These are phyloP conservation scores for Chrysosphaeria jannelii DNA, from an alignment of 2,329 filamentous ascomycete species.

Conservation along the genomic window DNA sequence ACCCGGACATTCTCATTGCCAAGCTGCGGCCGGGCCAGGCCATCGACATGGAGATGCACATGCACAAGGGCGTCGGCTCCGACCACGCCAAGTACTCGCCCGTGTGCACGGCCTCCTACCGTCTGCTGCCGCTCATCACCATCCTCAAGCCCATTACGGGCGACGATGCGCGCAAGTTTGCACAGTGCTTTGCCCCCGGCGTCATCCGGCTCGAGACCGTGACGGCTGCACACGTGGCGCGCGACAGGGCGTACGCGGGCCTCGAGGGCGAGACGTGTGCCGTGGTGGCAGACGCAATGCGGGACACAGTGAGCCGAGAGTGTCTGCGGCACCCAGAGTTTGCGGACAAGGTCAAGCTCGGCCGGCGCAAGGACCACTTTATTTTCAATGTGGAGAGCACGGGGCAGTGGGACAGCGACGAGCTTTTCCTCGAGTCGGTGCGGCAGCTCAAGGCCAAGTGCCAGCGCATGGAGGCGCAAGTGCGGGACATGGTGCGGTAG, in stretches of 20 bases:
- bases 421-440: slow-evolving; percentile 73
- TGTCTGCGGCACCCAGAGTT: slow-evolving; percentile 80
- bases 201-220: slow-evolving; percentile 59
- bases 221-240: slow-evolving; percentile 30
- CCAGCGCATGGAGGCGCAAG: slow-evolving; percentile 36
- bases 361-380: slow-evolving; percentile 76
- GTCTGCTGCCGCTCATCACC: slow-evolving; percentile 62
- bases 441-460: slow-evolving; percentile 69
- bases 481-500: slow-evolving; percentile 29
- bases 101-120: slow-evolving; percentile 80
- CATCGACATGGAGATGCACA: slow-evolving; percentile 69
- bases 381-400: slow-evolving; percentile 90
- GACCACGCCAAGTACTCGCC: slow-evolving; percentile 96
- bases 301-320: slow-evolving; percentile 84
- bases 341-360: slow-evolving; percentile 80
- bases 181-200: slow-evolving; percentile 61
- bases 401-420: slow-evolving; percentile 81
- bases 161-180: slow-evolving; percentile 65
- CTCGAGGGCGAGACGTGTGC: slow-evolving; percentile 61
- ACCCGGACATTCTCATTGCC: slow-evolving; percentile 79
- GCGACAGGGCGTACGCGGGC: slow-evolving; percentile 36
- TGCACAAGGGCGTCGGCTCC: slow-evolving; percentile 74
- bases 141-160: slow-evolving; percentile 67
- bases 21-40: slow-evolving; percentile 79
- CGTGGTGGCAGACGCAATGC: slow-evolving; percentile 65